Base-by-base conservation (phyloP, 495 filamentous ascomycete genomes). In the Aspergillus egyptiacus region DNA sequence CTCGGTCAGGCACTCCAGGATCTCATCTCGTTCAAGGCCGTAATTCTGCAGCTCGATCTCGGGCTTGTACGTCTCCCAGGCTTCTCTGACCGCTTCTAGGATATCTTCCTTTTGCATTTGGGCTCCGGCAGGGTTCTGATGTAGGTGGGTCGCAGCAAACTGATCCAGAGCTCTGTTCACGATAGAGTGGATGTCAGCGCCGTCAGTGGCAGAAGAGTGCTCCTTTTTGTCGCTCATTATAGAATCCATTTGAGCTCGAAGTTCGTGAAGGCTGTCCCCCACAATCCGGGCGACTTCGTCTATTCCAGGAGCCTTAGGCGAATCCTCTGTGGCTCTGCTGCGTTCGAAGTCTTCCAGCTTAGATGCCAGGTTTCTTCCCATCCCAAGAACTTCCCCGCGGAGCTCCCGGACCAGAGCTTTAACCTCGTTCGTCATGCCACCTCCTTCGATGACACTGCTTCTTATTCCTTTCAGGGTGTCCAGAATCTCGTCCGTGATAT, bases 31-130 rank as follows among this genome's bases (percentile, higher is more conserved):
- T 57, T 95, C 89, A 6, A 96, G 70, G 6, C 89, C 91, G 50
- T 91, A 87, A 57, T 94, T 88, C 55, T 95, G 83, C 10, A 94
- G 68, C 56, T 91, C 85, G 31, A 96, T 89, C 52, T 96, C 87
- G 1, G 90, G 91, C 63, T 91, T 91, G 66, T 91, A 94, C 5
- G 81, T 84, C 57, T 95, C 89, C 82, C 86, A 94, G 2, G 87
- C 89, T 45, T 95, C 89, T 45, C 81, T 80, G 5, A 96, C 85
- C 0, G 89, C 88, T 1, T 86, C 80, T 0, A 96, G 70, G 24
- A 96, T 88, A 30, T 89, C 88, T 46, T 94, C 87, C 49, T 86
- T 81, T 46, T 77, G 78, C 55, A 85, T 76, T 6, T 62, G 65
- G 19, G 64, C 49, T 18, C 66, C 66, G 7, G 60, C 61, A 0